Evolutionary conservation across 495 filamentous ascomycete genomes (phyloP).

Genomic region (Aspergillus affinis): DNA sequence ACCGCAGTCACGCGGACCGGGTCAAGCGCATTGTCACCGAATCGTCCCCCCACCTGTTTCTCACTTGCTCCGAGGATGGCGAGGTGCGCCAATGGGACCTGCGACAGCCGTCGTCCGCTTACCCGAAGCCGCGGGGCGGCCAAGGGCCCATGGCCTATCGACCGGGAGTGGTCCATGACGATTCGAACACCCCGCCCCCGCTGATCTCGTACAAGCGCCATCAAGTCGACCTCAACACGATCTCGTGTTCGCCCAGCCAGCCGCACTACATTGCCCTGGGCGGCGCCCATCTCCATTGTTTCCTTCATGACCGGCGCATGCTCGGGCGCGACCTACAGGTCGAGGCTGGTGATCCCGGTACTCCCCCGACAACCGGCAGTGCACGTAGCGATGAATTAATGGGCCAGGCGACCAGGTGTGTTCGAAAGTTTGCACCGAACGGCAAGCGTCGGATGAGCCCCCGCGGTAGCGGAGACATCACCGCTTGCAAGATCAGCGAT

Average conservation of each 20-base stretch:
- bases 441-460: constrained; percentile 53
- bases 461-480: constrained; percentile 65
- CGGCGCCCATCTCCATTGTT: constrained; percentile 70
- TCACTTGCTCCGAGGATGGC: constrained; percentile 77
- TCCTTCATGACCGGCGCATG: constrained; percentile 76
- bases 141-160: constrained; percentile 49
- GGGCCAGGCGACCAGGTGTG: constrained; percentile 64
- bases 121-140: constrained; percentile 54
- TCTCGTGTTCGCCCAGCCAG: constrained; percentile 70
- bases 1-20: constrained; percentile 65
- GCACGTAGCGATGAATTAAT: constrained; percentile 57
- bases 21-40: constrained; percentile 81
- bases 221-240: constrained; percentile 68
- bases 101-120: constrained; percentile 63
- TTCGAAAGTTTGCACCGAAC: constrained; percentile 66
- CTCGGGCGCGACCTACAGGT: constrained; percentile 56
- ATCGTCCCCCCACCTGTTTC: constrained; percentile 67
- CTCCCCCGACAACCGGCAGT: constrained; percentile 32
- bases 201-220: constrained; percentile 71
- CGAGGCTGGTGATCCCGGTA: constrained; percentile 51
- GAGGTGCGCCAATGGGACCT: constrained; percentile 76
- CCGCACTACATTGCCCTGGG: constrained; percentile 77
- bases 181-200: constrained; percentile 62
- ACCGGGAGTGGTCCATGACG: constrained; percentile 48
- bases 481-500: constrained; percentile 77